Conservation (phyloP, 371 early-diverging fungal genomes). For the Gilbertella persicaria region DNA sequence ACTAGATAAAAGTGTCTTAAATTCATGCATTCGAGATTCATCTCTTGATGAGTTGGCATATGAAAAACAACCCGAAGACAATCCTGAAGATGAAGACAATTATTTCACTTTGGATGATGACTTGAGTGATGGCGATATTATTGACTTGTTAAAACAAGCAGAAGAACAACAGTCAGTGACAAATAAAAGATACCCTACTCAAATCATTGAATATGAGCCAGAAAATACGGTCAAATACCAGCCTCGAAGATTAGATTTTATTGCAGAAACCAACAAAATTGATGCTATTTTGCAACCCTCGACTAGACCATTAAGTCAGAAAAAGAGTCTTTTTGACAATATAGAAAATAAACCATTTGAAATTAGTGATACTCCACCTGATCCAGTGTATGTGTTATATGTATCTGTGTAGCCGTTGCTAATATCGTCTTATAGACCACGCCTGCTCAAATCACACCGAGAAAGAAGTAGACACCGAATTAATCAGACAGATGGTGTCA, state of each 20-base stretch:
- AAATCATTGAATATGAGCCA: constrained; percentile 6
- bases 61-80: background rate
- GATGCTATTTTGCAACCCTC: constrained; percentile 5
- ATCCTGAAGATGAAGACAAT: constrained; percentile 4
- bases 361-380: constrained; percentile 32
- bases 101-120: constrained; percentile 11
- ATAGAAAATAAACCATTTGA: constrained; percentile 10
- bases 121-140: constrained; percentile 23
- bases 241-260: constrained; percentile 30
- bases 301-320: background rate
- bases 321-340: background rate
- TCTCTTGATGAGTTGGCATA: background rate
- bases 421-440: background rate
- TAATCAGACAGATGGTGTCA: constrained; percentile 59
- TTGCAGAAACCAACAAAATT: constrained; percentile 13
- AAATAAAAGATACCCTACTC: background rate
- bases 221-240: background rate
- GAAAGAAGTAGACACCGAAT: constrained; percentile 1
- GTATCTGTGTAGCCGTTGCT: no score
- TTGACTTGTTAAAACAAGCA: constrained; percentile 17
- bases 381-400: constrained; percentile 8
- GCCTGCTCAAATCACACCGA: background rate
- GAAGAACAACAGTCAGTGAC: constrained; percentile 9
- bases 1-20: constrained; percentile 18
- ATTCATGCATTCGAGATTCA: constrained; percentile 9